phyloP scores from a whole-genome alignment of 352 stramenopile species.

The Peronospora belbahrii region DNA sequence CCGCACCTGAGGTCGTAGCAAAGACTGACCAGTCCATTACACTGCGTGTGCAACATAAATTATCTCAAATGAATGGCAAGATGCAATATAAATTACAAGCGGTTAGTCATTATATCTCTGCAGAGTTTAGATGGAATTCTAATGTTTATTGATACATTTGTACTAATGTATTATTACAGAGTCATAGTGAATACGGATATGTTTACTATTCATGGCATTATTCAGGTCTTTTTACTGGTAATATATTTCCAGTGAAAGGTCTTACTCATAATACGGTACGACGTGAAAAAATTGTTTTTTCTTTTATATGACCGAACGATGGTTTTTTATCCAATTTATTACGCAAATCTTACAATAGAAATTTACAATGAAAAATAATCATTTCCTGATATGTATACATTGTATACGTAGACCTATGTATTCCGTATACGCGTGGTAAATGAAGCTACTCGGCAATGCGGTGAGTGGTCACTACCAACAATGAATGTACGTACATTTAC shows the following conservation, averaged over 20 bases:
- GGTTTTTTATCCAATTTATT: too few relatives aligned
- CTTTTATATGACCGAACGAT: too few relatives aligned
- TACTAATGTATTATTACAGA: slow-evolving; percentile 28
- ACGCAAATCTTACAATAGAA: too few relatives aligned
- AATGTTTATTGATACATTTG: slow-evolving; percentile 1
- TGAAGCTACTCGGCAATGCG: slow-evolving; percentile 50
- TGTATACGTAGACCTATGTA: slow-evolving; percentile 50
- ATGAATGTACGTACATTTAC: slow-evolving; percentile 77
- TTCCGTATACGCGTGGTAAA: slow-evolving; percentile 67
- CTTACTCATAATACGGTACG: slow-evolving; percentile 61
- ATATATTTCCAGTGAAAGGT: slow-evolving; percentile 64
- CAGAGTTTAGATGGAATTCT: not conserved
- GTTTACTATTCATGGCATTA: slow-evolving; percentile 85
- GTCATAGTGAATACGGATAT: slow-evolving; percentile 77
- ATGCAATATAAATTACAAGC: slow-evolving; percentile 51
- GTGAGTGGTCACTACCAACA: slow-evolving; percentile 69
- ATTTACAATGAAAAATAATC: too few relatives aligned
- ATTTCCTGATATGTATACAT: too few relatives aligned
- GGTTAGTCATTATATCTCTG: slow-evolving; percentile 13
- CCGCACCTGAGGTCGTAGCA: slow-evolving; percentile 49
- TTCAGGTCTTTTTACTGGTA: slow-evolving; percentile 46
- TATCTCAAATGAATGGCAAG: slow-evolving; percentile 25
- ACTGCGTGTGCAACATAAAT: slow-evolving; percentile 40
- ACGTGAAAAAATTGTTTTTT: not conserved
- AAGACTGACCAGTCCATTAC: slow-evolving; percentile 76